These are phyloP conservation scores for Vitellaria paradoxa DNA, from an alignment of 179 eudicot genomes.

Conservation along the genomic window DNA sequence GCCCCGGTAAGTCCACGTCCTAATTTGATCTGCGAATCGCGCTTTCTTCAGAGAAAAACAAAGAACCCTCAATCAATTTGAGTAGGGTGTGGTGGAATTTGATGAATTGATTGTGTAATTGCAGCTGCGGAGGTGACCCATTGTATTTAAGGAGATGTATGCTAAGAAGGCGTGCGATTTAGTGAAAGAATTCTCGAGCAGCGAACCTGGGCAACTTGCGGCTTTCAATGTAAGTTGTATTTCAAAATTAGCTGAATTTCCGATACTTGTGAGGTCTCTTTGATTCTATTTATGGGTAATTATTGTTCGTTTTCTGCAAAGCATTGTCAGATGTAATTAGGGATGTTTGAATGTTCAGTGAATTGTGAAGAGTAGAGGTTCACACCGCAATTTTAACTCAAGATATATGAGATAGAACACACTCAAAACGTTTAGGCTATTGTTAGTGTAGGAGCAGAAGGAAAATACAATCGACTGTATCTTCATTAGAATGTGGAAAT, in stretches of 20 bases:
- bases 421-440: background rate
- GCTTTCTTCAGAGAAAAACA: background rate
- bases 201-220: constrained; percentile 77
- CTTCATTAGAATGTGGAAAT: background rate
- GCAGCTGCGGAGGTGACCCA: constrained; percentile 3
- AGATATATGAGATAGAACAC: background rate
- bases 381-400: background rate
- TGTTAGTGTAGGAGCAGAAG: background rate
- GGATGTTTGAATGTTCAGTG: background rate
- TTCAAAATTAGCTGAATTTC: background rate
- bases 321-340: background rate
- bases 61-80: background rate
- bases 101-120: constrained; percentile 35
- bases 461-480: background rate
- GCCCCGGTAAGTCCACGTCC: background rate
- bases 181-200: constrained; percentile 72
- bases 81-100: constrained; percentile 18
- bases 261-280: background rate
- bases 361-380: background rate
- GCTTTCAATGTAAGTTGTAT: constrained; percentile 62
- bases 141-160: constrained; percentile 41
- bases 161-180: constrained; percentile 72
- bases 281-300: background rate
- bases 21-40: background rate
- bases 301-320: background rate